Conservation (phyloP, 2,329 filamentous ascomycete species). For the Penicillium sp. region DNA sequence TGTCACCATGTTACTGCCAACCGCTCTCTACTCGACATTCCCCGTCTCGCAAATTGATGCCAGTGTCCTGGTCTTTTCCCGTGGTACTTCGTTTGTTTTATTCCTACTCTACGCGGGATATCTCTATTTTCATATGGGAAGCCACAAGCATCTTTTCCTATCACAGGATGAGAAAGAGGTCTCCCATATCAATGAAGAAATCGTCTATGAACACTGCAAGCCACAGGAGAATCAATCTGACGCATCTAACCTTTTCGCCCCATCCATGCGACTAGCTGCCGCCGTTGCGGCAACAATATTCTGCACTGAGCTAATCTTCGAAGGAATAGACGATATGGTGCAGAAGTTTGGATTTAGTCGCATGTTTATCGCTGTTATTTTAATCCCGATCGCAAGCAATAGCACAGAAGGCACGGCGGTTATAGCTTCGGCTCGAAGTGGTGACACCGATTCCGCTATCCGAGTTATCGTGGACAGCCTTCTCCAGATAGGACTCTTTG, state of each 20-base stretch:
- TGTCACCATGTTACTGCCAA: constrained; percentile 72
- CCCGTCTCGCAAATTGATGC: constrained; percentile 37
- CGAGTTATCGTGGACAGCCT: constrained; percentile 75
- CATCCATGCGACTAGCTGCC: constrained; percentile 7
- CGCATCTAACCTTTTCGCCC: neutral
- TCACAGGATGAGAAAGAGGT: constrained; percentile 31
- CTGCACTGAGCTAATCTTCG: constrained; percentile 72
- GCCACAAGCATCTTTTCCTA: constrained; percentile 70
- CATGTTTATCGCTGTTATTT: constrained; percentile 72
- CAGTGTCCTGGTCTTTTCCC: constrained; percentile 69
- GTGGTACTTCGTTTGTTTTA: constrained; percentile 71
- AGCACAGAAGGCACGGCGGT: constrained; percentile 75
- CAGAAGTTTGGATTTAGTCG: constrained; percentile 68
- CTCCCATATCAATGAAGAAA: neutral
- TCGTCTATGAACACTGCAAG: neutral
- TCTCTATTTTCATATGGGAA: constrained; percentile 71
- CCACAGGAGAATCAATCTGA: neutral
- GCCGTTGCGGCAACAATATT: constrained; percentile 66
- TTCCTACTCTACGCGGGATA: constrained; percentile 71
- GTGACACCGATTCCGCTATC: constrained; percentile 65
- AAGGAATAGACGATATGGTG: constrained; percentile 69
- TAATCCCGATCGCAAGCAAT: constrained; percentile 75
- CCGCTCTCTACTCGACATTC: constrained; percentile 68
- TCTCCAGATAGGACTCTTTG: constrained; percentile 74
- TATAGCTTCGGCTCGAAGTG: constrained; percentile 70